Base-by-base conservation (phyloP, 2,329 filamentous ascomycete species). In the Arthrobotrys iridis region DNA sequence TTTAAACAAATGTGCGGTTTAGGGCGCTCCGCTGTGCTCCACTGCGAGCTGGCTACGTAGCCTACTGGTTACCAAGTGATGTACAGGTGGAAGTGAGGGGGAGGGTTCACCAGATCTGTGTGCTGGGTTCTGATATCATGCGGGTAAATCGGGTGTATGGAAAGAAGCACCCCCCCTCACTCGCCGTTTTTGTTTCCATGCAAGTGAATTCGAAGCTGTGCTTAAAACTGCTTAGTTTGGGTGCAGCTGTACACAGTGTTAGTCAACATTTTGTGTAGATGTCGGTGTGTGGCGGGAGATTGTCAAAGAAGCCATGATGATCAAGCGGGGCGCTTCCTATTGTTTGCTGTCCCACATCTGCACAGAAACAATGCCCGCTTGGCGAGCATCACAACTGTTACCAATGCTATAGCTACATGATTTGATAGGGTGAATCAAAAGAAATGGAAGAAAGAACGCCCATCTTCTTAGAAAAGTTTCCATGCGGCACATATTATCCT, bases 31-130 rank as follows among this genome's bases (percentile, higher is more conserved):
- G 33, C 26, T 60, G 57, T 60, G 13, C 57, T 60, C 41, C 57
- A 43, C 37, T 59, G 22, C 22, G 6, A 22, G 37, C 8, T 20
- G 41, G 59, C 28, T 63, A 48, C 41, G 59, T 63, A 63, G 59
- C 59, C 59, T 63, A 63, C 59, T 63, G 59, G 59, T 63, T 63
- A 63, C 59, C 58, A 63, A 63, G 41, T 55, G 30, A 55, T 55
- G 50, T 55, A 37, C 15, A 63, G 30, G 43, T 37, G 41, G 40
- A 41, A 63, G 43, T 33, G 28, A 35, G 37, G 33, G 46, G 52
- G 35, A 40, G 33, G 33, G 35, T 37, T 28, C 33, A n/a, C n/a
- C n/a, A 45, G 40, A 60, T 30, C 40, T 45, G 55, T 45, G 57
- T 20, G 40, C 26, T 46, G 58, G 37, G n/a, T 35, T 62, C 20